A percentile compares a stretch with the other conserved stretches of the same genome.
Evolutionary conservation across 176 grass and related monocot genomes (phyloP).

Genomic region (Ensete ventricosum): DNA sequence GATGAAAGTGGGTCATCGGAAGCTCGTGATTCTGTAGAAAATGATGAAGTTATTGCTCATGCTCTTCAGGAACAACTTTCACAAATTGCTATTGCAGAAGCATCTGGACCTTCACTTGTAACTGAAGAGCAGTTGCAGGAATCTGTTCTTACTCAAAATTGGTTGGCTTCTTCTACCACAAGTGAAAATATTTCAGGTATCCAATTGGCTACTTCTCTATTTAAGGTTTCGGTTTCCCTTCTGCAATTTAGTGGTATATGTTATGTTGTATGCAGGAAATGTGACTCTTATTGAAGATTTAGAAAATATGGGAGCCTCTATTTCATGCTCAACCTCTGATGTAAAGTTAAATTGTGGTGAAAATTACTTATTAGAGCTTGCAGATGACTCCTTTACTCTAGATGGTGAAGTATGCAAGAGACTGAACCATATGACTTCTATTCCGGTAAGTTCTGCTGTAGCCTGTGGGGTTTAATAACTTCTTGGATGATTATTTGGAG

Average conservation of each 20-base stretch:
- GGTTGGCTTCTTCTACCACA: slow-evolving; percentile 23
- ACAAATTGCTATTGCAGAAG: slow-evolving; percentile 45
- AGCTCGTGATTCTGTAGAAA: slow-evolving; percentile 29
- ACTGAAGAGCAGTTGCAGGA: slow-evolving; percentile 25
- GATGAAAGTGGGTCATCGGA: slow-evolving; percentile 11
- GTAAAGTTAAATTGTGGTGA: slow-evolving; percentile 16
- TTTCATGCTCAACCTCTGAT: slow-evolving; percentile 30
- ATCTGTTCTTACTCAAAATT: slow-evolving; percentile 57
- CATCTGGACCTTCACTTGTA: slow-evolving; percentile 9
- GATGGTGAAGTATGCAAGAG: slow-evolving; percentile 75
- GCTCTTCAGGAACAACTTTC: slow-evolving; percentile 62
- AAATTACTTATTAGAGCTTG: slow-evolving; percentile 17
- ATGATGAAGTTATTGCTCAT: slow-evolving; percentile 59
- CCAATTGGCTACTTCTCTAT: not conserved
- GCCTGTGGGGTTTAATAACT: not conserved
- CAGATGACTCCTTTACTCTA: slow-evolving; percentile 38
- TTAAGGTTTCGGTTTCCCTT: not conserved
- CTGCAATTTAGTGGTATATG: not conserved
- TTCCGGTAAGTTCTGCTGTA: slow-evolving; percentile 51
- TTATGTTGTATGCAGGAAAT: not conserved
- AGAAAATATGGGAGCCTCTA: slow-evolving; percentile 24
- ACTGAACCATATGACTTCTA: slow-evolving; percentile 60
- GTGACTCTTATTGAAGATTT: slow-evolving; percentile 7
- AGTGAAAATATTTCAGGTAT: slow-evolving; percentile 22
- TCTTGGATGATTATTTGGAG: not conserved